These are phyloP conservation scores for Baeospora myosura DNA, from an alignment of 1,284 basidiomycete genomes.

Conservation along the genomic window DNA sequence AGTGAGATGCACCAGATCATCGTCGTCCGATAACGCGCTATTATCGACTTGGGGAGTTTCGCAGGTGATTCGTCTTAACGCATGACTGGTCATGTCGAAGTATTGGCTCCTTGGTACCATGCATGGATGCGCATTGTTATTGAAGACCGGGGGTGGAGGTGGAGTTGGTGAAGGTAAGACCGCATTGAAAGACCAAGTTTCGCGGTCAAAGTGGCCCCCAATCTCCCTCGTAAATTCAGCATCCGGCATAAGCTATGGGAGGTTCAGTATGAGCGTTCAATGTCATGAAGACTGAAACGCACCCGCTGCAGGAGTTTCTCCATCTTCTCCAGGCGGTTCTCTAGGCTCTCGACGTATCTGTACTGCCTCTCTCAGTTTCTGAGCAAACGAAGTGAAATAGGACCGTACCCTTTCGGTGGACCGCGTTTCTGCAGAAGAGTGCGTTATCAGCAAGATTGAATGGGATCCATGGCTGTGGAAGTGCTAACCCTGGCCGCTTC, in stretches of 20 bases:
- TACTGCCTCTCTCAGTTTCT: neutral
- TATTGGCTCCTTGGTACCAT: neutral
- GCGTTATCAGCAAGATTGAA: neutral
- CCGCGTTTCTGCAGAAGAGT: slow-evolving; percentile 57
- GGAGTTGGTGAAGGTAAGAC: neutral
- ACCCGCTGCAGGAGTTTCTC: slow-evolving; percentile 61
- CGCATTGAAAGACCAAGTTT: neutral
- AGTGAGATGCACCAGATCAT: slow-evolving; percentile 29
- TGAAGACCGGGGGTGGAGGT: neutral
- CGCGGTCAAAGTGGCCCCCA: slow-evolving; percentile 12
- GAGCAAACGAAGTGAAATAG: neutral
- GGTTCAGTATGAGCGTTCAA: slow-evolving; percentile 2
- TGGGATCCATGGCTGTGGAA: slow-evolving; percentile 5
- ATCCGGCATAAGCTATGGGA: slow-evolving; percentile 40
- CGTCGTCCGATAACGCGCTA: slow-evolving; percentile 17
- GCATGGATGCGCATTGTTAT: neutral
- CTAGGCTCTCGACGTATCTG: slow-evolving; percentile 68
- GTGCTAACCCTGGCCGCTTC: slow-evolving; percentile 60
- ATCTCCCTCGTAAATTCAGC: slow-evolving; percentile 43
- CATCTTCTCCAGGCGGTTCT: slow-evolving; percentile 64
- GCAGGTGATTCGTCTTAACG: too few species aligned
- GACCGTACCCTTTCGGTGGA: slow-evolving; percentile 71
- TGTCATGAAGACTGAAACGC: slow-evolving; percentile 13
- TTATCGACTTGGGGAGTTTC: too few species aligned
- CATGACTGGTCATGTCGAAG: too few species aligned